These are phyloP conservation scores for Colletotrichum acutatum DNA, from an alignment of 2,329 filamentous ascomycete species.

Conservation along the genomic window DNA sequence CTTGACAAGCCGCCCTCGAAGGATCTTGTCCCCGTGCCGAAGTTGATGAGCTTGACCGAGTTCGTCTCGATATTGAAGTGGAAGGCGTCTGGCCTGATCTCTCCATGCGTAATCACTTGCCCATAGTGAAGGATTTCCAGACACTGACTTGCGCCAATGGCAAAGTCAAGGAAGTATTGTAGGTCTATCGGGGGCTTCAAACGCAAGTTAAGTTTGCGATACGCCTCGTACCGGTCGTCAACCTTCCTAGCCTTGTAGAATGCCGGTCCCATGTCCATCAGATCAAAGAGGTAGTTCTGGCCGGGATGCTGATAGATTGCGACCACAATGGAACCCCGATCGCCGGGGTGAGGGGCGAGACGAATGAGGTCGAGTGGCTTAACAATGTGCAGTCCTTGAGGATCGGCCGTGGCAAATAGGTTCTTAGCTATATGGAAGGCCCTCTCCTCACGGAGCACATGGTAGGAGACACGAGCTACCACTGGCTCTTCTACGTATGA, in stretches of 20 bases:
- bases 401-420: conserved; percentile 77
- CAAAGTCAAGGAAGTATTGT: conserved; percentile 86
- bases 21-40: conserved; percentile 86
- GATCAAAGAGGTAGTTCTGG: conserved; percentile 74
- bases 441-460: conserved; percentile 85
- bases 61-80: conserved; percentile 81
- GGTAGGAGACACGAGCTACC: conserved; percentile 84
- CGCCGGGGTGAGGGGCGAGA: conserved; percentile 74
- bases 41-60: conserved; percentile 82
- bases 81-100: conserved; percentile 90
- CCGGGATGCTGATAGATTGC: conserved; percentile 86
- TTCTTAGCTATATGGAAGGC: conserved; percentile 86
- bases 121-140: conserved; percentile 92
- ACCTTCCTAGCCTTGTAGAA: conserved; percentile 69
- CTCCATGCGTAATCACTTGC: conserved; percentile 87
- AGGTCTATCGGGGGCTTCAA: conserved; percentile 74
- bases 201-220: conserved; percentile 55
- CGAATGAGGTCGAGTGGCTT: conserved; percentile 83
- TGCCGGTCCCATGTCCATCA: conserved; percentile 83
- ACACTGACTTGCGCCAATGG: conserved; percentile 87
- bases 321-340: conserved; percentile 78
- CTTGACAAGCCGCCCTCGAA: conserved; percentile 92
- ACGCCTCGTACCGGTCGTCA: conserved; percentile 60
- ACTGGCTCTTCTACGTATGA: conserved; percentile 73
- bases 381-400: conserved; percentile 79